Percentiles rank a stretch among this genome's conserved stretches.
Conservation (phyloP, 2,329 filamentous ascomycete species). For the Alternaria hordeiaustralica region DNA sequence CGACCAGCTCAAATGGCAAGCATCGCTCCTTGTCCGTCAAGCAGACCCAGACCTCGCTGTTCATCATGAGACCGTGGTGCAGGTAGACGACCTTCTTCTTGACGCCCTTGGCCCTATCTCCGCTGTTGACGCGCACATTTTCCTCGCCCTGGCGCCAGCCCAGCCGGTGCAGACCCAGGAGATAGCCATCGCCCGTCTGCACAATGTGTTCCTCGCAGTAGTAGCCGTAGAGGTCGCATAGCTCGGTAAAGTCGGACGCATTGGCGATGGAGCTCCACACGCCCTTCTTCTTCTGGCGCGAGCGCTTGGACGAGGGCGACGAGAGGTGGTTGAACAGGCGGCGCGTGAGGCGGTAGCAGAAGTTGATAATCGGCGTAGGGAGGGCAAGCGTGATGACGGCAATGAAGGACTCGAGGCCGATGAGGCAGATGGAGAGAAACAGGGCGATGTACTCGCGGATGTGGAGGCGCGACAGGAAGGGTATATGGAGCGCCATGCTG, state of each 20-base stretch:
- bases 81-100: slow-evolving; percentile 90
- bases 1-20: slow-evolving; percentile 86
- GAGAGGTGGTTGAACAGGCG: slow-evolving; percentile 81
- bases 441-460: slow-evolving; percentile 85
- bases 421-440: slow-evolving; percentile 80
- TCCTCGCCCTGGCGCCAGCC: slow-evolving; percentile 85
- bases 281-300: slow-evolving; percentile 72
- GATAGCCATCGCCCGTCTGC: slow-evolving; percentile 91
- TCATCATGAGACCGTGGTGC: slow-evolving; percentile 97
- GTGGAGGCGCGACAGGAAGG: slow-evolving; percentile 67
- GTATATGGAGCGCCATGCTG: slow-evolving; percentile 59
- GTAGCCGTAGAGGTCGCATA: slow-evolving; percentile 92
- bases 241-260: slow-evolving; percentile 88
- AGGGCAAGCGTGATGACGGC: slow-evolving; percentile 86
- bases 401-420: slow-evolving; percentile 81
- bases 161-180: slow-evolving; percentile 87
- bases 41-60: slow-evolving; percentile 98
- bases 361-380: slow-evolving; percentile 78
- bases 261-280: slow-evolving; percentile 80
- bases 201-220: slow-evolving; percentile 95
- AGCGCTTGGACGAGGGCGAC: slow-evolving; percentile 71
- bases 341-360: slow-evolving; percentile 84
- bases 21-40: slow-evolving; percentile 85
- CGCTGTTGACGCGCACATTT: slow-evolving; percentile 76
- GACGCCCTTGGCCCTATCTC: slow-evolving; percentile 60